Evolutionary conservation across 768 basidiomycete species (phyloP).

Genomic region (Collybia nuda): DNA sequence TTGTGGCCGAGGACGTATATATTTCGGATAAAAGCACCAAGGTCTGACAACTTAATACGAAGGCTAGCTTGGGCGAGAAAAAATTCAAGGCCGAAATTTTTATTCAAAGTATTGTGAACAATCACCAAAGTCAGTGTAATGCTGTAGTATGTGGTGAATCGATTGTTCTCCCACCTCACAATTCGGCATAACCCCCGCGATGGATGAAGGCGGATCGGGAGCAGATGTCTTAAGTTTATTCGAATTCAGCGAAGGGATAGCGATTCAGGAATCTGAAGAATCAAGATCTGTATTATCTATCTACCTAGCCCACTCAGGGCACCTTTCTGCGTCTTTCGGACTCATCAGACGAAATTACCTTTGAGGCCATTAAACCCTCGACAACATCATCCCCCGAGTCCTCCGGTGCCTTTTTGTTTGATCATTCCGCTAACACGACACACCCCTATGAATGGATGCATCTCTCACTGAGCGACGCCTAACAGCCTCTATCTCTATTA

Average conservation of each 20-base stretch:
- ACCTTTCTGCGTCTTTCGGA: slow-evolving; percentile 46
- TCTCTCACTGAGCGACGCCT: too few species aligned
- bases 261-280: too few species aligned
- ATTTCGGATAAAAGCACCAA: slow-evolving; percentile 56
- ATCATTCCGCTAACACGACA: too few species aligned
- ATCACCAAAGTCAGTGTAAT: slow-evolving; percentile 39
- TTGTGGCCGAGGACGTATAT: slow-evolving; percentile 56
- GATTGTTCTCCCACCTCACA: not conserved
- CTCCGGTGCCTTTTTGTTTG: too few species aligned
- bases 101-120: slow-evolving; percentile 42
- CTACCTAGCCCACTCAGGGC: slow-evolving; percentile 6
- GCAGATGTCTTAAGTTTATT: too few species aligned
- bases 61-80: slow-evolving; percentile 52
- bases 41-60: slow-evolving; percentile 59
- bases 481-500: too few species aligned
- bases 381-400: slow-evolving; percentile 28
- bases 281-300: too few species aligned
- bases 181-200: too few species aligned
- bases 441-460: too few species aligned
- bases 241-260: too few species aligned
- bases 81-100: slow-evolving; percentile 64
- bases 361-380: slow-evolving; percentile 30
- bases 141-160: slow-evolving; percentile 49
- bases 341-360: slow-evolving; percentile 35
- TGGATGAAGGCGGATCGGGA: too few species aligned